Percentiles rank a stretch among this genome's conserved stretches.
Conservation (phyloP, 73 alveolate genomes). For the Tetrahymena elliotti region DNA sequence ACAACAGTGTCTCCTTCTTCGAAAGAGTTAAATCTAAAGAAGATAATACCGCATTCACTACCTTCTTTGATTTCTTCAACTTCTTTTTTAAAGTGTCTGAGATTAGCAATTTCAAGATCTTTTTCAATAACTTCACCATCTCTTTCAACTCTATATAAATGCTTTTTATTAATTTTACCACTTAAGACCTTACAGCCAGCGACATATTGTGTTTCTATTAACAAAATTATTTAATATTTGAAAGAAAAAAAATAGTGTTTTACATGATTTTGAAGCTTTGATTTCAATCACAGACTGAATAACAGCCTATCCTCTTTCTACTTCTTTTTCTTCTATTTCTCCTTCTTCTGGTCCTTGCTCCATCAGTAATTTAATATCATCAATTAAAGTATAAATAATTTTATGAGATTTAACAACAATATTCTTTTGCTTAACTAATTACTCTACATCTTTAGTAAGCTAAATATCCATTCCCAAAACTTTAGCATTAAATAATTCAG, state of each 20-base stretch:
- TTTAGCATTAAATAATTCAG: conserved; percentile 50
- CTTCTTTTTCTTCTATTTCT: conserved; percentile 14
- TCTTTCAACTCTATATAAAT: conserved; percentile 48
- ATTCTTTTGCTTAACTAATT: conserved; percentile 28
- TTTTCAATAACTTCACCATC: conserved; percentile 47
- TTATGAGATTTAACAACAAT: conserved; percentile 53
- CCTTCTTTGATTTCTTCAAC: conserved; percentile 60
- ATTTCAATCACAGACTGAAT: conserved; percentile 50
- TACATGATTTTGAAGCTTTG: conserved; percentile 1
- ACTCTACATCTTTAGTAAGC: conserved; percentile 24
- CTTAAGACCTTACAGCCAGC: conserved; percentile 57
- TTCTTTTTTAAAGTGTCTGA: conserved; percentile 56
- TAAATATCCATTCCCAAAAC: conserved; percentile 61
- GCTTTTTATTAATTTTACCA: conserved; percentile 51
- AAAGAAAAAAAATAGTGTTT: neutral
- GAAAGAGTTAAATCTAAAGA: neutral
- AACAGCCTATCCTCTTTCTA: conserved; percentile 50
- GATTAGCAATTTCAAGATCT: conserved; percentile 45
- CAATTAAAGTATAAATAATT: conserved; percentile 63
- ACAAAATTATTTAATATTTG: neutral
- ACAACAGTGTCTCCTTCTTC: neutral
- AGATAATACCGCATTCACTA: conserved; percentile 64
- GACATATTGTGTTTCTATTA: conserved; percentile 22
- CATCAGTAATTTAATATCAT: conserved; percentile 49
- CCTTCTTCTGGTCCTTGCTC: conserved; percentile 23